These are phyloP conservation scores for Fragilaria crotonensis DNA, from an alignment of 108 stramenopile species.

Conservation along the genomic window DNA sequence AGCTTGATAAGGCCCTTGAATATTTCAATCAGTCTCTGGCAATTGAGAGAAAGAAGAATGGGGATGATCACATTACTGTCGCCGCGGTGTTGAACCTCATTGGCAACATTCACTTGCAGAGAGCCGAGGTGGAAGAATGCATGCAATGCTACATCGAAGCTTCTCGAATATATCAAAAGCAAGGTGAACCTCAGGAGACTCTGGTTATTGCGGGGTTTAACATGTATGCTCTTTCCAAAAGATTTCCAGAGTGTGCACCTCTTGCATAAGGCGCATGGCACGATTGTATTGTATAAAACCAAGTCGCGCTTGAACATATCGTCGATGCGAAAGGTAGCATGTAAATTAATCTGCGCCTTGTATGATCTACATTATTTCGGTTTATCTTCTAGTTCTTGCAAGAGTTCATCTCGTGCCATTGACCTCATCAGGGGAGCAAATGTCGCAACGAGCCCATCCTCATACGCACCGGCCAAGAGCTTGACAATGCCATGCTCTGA, in stretches of 20 bases:
- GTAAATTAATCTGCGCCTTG: slow-evolving; percentile 10
- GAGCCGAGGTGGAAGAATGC: slow-evolving; percentile 33
- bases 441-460: slow-evolving; percentile 50
- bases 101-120: slow-evolving; percentile 52
- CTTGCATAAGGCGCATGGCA: slow-evolving; percentile 33
- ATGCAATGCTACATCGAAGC: slow-evolving; percentile 62
- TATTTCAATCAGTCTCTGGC: slow-evolving; percentile 45
- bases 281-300: too few relatives aligned
- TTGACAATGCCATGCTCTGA: slow-evolving; percentile 58
- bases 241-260: slow-evolving; percentile 41
- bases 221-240: slow-evolving; percentile 38
- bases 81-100: slow-evolving; percentile 46
- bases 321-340: too few relatives aligned
- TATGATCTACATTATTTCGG: neutral
- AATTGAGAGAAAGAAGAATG: slow-evolving; percentile 29
- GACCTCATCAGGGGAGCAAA: slow-evolving; percentile 57
- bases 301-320: too few relatives aligned
- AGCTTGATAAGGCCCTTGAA: slow-evolving; percentile 33
- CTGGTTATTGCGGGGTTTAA: slow-evolving; percentile 52
- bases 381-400: slow-evolving; percentile 44
- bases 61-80: slow-evolving; percentile 8
- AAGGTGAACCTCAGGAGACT: slow-evolving; percentile 7
- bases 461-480: slow-evolving; percentile 38
- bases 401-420: slow-evolving; percentile 62
- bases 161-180: slow-evolving; percentile 29